phyloP scores from a whole-genome alignment of 441 rosid species.

The Euphorbia celastroides region DNA sequence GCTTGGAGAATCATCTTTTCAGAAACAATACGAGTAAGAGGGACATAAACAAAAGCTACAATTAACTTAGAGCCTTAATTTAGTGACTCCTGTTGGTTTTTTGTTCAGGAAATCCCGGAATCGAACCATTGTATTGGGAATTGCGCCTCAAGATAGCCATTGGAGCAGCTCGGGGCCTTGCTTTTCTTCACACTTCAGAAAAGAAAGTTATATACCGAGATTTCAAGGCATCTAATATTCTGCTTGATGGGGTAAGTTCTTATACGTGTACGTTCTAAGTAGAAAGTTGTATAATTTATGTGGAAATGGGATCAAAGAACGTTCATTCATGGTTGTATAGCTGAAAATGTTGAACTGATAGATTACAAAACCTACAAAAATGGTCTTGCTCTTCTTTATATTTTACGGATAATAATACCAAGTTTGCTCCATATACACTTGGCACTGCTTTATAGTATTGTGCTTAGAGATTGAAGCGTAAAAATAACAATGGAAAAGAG shows the following conservation, averaged over 20 bases:
- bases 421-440: background rate
- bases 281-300: background rate
- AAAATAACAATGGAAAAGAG: background rate
- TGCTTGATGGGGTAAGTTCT: slow-evolving; percentile 68
- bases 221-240: slow-evolving; percentile 85
- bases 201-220: slow-evolving; percentile 82
- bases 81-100: slow-evolving; percentile 8
- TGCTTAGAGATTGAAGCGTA: background rate
- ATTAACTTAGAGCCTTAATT: background rate
- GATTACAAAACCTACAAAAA: background rate
- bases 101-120: slow-evolving; percentile 31
- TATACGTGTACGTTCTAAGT: background rate
- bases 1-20: slow-evolving; percentile 83
- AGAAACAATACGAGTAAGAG: slow-evolving; percentile 43
- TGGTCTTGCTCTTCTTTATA: background rate
- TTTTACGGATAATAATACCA: no score
- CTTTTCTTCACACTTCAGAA: slow-evolving; percentile 66
- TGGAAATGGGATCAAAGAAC: background rate
- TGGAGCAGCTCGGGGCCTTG: slow-evolving; percentile 84
- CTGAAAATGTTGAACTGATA: background rate
- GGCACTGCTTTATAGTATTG: background rate
- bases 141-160: slow-evolving; percentile 60
- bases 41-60: background rate
- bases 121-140: slow-evolving; percentile 61
- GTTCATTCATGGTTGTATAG: background rate